Base-by-base conservation (phyloP, 441 rosid species). In the Adansonia gregorii region DNA sequence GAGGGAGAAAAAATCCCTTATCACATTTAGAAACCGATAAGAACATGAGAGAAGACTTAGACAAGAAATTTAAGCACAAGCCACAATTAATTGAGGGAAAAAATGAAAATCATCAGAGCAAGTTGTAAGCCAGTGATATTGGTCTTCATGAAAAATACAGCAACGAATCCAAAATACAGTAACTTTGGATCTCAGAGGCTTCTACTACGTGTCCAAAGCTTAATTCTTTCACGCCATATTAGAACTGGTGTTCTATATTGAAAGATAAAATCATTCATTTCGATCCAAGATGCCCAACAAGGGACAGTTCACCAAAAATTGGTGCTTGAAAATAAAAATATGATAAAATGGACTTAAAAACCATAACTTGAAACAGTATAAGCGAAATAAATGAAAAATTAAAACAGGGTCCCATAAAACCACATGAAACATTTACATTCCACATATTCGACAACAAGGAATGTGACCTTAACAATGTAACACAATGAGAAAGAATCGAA, bases 391-490 rank as follows among this genome's bases (percentile, higher is more conserved):
- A 58, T 20, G 9, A 11, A 35, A 54, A 2, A 35, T n/a, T n/a
- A 72, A 35, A 73, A 41, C 8, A 56, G 12, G 39, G 67, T 43
- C 43, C 41, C 55, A 12, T 43, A 73, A 43, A 73, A 19, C 22
- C 49, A 61, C 39, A 72, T 41, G 59, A 7, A 49, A 48, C 69
- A 73, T 20, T 17, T 7, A 20, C 66, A n/a, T 45, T 46, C 43
- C 2, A 20, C 14, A 41, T 17, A 58, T 71, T 49, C 10, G 17
- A 71, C 52, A 4, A 78, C 49, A 48, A 31, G 6, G 54, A 65
- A 74, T 70, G 83, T 77, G 77, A 83, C 83, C 76, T 72, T 72
- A 22, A 11, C 39, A 55, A 2, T 6, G 14, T 15, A 55, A 17
- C 5, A 55, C 35, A 48, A 67, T 20, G 55, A 2, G 6, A 46